Evolutionary conservation across 768 basidiomycete genomes (phyloP), one percentile per base, ranked within the genome.

Genomic region (Cyathus striatus): DNA sequence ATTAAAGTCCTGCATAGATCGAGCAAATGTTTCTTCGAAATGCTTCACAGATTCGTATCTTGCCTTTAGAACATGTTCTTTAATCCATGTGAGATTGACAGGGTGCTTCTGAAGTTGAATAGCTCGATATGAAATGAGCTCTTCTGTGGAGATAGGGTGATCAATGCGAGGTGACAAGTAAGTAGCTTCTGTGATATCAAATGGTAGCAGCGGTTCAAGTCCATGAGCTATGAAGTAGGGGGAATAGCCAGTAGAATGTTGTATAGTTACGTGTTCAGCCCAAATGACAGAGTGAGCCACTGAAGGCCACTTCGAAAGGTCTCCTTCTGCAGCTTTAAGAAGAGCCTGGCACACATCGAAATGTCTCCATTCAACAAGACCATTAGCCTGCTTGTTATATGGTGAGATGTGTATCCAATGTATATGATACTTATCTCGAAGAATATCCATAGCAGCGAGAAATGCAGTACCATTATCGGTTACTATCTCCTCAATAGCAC

Each of bases 321-420:
- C 38, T 17, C 42, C 24, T 6, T 41, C 37, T 25, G 40, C 18
- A 38, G 43, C 26, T 51, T 58, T 36, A 46, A 43, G 1, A 50
- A 43, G 2, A 14, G 55, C 40, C 21, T 55, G 45, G 0, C 56
- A 18, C 1, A 58, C 30, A 27, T 30, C 33, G 1, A 20, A 44
- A 33, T 58, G 58, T 38, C 23, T 16, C 3, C 43, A 24, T 41
- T 68, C 57, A 5, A 63, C 48, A 1, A 63, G 44, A 0, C 66
- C 54, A 12, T 67, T 67, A 0, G 62, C 61, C 3, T 48, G 48
- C 0, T 59, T 63, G 37, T 68, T 68, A 49, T 68, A 68, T 0
- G 49, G 44, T 0, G 51, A 63, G 6, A 74, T 74, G 0, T 46
- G 35, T 6, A 73, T 71, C 63, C 67, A 23, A 12, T 41, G 5